A percentile compares a stretch with the other conserved stretches of the same genome.
Conservation (phyloP, 2,329 filamentous ascomycete genomes). For the Colletotrichum endophyticum region DNA sequence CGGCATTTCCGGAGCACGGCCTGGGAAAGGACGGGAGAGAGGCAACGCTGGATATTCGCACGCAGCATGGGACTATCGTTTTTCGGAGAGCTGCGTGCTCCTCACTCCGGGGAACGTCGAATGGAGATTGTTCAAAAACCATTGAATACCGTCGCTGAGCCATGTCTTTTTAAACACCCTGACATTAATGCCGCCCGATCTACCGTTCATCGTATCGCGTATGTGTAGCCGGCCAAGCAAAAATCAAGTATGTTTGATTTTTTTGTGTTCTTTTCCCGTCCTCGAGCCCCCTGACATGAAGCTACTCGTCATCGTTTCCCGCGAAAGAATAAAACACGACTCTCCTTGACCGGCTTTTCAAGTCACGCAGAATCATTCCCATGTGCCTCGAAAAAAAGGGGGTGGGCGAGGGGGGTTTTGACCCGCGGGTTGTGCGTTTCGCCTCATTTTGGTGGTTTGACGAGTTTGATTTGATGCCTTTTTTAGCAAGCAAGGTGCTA, state of each 20-base stretch:
- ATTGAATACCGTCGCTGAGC: conserved; percentile 22
- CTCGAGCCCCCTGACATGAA: conserved; percentile 14
- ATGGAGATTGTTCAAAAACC: conserved; percentile 12
- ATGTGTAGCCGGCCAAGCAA: conserved; percentile 21
- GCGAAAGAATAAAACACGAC: background rate
- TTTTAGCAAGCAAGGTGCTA: conserved; percentile 52
- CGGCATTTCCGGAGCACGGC: background rate
- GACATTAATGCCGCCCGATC: conserved; percentile 22
- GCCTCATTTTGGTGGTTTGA: conserved; percentile 36
- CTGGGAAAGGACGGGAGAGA: background rate
- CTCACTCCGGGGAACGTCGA: background rate
- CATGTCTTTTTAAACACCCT: conserved; percentile 20
- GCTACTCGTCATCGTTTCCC: conserved; percentile 17
- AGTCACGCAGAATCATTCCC: conserved; percentile 20
- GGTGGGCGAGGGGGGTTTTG: conserved; percentile 26
- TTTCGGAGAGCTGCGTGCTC: background rate
- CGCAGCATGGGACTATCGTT: background rate
- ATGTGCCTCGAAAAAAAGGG: conserved; percentile 17
- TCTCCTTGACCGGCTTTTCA: conserved; percentile 1
- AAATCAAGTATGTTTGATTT: conserved; percentile 19
- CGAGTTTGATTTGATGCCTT: conserved; percentile 58
- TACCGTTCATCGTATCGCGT: conserved; percentile 21
- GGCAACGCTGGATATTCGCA: background rate
- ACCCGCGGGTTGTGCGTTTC: conserved; percentile 22
- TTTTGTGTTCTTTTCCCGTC: conserved; percentile 16